These are phyloP conservation scores for Henningerozyma blattae DNA, from an alignment of 805 yeast genomes.

Conservation along the genomic window DNA sequence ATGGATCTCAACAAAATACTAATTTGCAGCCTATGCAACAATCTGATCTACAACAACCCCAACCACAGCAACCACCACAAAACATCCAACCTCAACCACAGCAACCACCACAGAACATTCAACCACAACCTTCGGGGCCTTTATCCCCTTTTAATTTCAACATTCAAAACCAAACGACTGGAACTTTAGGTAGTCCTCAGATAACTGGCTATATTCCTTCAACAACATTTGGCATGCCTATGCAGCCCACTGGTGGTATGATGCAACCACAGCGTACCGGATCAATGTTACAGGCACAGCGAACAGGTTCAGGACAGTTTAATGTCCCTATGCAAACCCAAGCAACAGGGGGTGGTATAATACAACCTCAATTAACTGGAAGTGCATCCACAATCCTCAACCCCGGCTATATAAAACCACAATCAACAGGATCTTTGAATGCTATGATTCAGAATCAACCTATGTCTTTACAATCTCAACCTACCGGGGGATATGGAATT, in stretches of 20 bases:
- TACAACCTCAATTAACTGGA: not conserved
- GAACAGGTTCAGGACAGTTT: not conserved
- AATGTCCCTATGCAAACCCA: not conserved
- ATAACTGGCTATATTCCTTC: conserved; percentile 4
- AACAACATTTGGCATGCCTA: not conserved
- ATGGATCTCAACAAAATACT: not conserved
- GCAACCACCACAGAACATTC: not conserved
- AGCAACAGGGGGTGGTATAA: not conserved
- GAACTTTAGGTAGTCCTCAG: conserved; percentile 3
- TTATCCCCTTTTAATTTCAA: too few species aligned
- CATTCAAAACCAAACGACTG: conserved; percentile 13
- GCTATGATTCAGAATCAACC: not conserved
- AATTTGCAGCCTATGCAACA: not conserved
- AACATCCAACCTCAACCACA: not conserved
- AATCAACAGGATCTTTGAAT: not conserved
- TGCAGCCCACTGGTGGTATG: conserved; percentile 1
- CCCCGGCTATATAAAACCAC: too few species aligned
- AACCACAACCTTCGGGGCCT: not conserved
- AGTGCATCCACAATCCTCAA: not conserved
- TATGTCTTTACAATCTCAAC: not conserved
- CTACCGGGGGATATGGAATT: too few species aligned
- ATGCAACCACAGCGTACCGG: conserved; percentile 5
- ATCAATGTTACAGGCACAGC: not conserved
- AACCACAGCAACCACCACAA: not conserved
- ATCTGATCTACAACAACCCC: not conserved